phyloP scores from a whole-genome alignment of 2,329 filamentous ascomycete genomes.

The Fusarium piperis region DNA sequence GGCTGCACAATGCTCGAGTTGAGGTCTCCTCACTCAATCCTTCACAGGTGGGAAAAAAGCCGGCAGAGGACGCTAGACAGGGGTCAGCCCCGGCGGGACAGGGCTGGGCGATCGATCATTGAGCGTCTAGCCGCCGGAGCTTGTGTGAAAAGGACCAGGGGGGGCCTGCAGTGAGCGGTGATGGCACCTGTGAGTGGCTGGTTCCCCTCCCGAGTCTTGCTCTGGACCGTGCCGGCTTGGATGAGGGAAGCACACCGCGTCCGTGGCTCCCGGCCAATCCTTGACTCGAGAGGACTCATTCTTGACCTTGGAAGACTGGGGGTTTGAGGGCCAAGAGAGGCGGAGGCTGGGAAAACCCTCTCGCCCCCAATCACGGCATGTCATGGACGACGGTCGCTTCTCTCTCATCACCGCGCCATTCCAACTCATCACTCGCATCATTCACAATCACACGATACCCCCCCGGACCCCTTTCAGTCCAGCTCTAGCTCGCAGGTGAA shows the following conservation, averaged over 20 bases:
- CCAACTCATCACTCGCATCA: constrained; percentile 31
- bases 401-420: constrained; percentile 25
- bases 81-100: not conserved
- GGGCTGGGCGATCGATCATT: constrained; percentile 11
- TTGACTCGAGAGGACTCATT: not conserved
- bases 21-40: not conserved
- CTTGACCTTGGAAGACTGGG: not conserved
- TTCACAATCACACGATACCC: constrained; percentile 7
- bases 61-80: constrained; percentile 1
- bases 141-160: constrained; percentile 23
- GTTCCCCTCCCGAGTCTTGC: constrained; percentile 9
- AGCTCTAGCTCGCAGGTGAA: not conserved
- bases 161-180: constrained; percentile 18
- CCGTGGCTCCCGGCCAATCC: constrained; percentile 9
- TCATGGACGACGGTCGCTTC: not conserved
- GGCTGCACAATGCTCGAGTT: not conserved
- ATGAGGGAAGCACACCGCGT: constrained; percentile 12
- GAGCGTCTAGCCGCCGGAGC: constrained; percentile 30
- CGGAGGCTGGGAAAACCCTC: constrained; percentile 17
- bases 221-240: not conserved
- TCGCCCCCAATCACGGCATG: constrained; percentile 7
- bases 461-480: not conserved
- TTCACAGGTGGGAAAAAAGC: not conserved
- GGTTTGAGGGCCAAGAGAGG: not conserved
- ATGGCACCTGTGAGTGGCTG: constrained; percentile 25